phyloP scores from a whole-genome alignment of 75 land plant species.

The Chamaecyparis obtusa region DNA sequence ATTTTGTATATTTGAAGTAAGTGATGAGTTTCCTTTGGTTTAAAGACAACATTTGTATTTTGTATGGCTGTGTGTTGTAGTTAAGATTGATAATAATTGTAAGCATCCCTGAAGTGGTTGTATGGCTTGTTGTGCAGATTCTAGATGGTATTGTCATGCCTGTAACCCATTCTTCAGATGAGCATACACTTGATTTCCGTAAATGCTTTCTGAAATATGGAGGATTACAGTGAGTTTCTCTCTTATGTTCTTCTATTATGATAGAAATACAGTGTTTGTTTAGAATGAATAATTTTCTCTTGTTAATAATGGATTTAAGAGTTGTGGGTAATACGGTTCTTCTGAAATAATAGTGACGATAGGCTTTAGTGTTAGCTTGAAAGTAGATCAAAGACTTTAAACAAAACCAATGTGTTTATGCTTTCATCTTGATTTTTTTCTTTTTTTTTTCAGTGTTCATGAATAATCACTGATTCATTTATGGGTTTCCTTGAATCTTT shows the following conservation, averaged over 20 bases:
- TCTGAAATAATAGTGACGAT: neutral
- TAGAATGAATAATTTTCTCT: neutral
- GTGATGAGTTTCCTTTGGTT: neutral
- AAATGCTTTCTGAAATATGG: constrained; percentile 26
- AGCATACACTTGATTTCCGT: constrained; percentile 16
- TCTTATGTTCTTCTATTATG: neutral
- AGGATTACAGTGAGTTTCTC: constrained; percentile 25
- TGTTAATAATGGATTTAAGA: neutral
- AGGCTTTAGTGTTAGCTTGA: neutral
- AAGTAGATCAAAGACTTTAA: neutral
- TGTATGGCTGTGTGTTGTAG: neutral
- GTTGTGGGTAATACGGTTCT: neutral
- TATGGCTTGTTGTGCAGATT: constrained; percentile 14
- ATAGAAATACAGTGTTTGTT: constrained; percentile 4
- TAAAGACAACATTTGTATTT: neutral
- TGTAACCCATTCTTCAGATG: constrained; percentile 17
- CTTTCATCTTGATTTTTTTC: neutral
- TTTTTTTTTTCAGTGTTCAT: neutral
- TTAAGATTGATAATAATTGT: neutral
- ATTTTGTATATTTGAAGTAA: neutral
- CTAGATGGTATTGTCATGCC: constrained; percentile 31
- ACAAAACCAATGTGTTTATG: neutral
- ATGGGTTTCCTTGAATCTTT: neutral
- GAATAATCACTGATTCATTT: neutral
- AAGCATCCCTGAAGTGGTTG: neutral